phyloP scores from a whole-genome alignment of 2,329 filamentous ascomycete species.

The Exophiala viscosa region DNA sequence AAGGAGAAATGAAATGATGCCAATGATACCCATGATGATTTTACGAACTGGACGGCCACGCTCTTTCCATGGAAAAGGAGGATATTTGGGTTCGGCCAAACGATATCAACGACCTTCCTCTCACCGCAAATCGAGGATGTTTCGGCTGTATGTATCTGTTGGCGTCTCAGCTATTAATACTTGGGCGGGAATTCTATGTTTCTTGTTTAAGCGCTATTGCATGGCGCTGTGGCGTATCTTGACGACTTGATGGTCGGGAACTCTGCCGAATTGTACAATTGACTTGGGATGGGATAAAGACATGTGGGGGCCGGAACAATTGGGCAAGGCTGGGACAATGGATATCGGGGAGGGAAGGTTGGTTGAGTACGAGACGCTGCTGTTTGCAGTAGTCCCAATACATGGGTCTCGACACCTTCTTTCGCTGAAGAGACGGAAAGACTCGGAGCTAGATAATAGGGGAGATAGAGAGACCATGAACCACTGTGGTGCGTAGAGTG shows the following conservation, averaged over 20 bases:
- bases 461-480: too few species aligned
- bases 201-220: conserved; percentile 1
- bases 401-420: too few species aligned
- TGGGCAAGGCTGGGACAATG: too few species aligned
- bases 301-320: background rate
- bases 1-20: conserved; percentile 16
- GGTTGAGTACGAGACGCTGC: too few species aligned
- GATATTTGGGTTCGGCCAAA: background rate
- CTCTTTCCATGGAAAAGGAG: background rate
- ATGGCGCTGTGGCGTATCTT: conserved; percentile 5
- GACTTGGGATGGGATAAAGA: background rate
- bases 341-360: too few species aligned
- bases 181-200: background rate
- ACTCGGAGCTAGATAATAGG: too few species aligned
- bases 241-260: background rate
- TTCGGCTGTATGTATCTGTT: background rate
- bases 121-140: background rate
- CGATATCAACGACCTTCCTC: background rate
- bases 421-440: too few species aligned
- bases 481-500: too few species aligned
- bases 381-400: too few species aligned
- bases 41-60: background rate
- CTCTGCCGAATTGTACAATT: background rate
- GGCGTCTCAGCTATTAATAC: background rate
- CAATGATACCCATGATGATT: conserved; percentile 20